These are phyloP conservation scores for Hericium alpestre DNA, from an alignment of 768 basidiomycete species.

Conservation along the genomic window DNA sequence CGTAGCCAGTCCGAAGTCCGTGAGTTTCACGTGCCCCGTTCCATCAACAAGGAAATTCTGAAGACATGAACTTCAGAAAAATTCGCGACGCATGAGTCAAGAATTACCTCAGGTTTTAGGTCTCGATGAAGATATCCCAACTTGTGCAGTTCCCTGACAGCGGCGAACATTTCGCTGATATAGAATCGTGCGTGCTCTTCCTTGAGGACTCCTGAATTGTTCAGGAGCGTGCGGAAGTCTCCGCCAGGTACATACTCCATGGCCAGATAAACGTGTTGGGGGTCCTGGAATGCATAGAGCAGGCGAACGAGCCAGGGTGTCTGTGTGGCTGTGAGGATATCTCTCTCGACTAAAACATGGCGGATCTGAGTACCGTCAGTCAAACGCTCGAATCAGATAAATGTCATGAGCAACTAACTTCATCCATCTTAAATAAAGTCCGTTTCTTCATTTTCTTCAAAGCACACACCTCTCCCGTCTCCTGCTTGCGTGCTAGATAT, in stretches of 20 bases:
- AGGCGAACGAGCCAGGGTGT: slow-evolving; percentile 94
- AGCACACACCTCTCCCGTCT: slow-evolving; percentile 93
- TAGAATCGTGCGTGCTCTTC: slow-evolving; percentile 97
- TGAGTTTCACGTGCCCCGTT: slow-evolving; percentile 92
- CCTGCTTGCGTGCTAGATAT: slow-evolving; percentile 88
- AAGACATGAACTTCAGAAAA: neutral
- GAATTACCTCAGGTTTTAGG: slow-evolving; percentile 84
- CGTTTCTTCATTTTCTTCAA: slow-evolving; percentile 96
- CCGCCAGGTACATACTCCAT: slow-evolving; percentile 99
- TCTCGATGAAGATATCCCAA: slow-evolving; percentile 98
- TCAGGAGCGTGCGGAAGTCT: slow-evolving; percentile 93
- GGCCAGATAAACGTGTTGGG: slow-evolving; percentile 83
- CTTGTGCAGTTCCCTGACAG: slow-evolving; percentile 89
- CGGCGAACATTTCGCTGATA: slow-evolving; percentile 95
- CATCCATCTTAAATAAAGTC: slow-evolving; percentile 96
- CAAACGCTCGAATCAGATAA: neutral
- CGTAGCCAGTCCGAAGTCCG: slow-evolving; percentile 95
- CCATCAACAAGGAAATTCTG: slow-evolving; percentile 96
- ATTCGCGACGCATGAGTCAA: neutral
- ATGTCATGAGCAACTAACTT: slow-evolving; percentile 37
- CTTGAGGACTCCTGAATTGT: slow-evolving; percentile 95
- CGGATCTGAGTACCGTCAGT: slow-evolving; percentile 50
- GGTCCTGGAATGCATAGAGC: slow-evolving; percentile 95
- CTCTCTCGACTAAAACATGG: slow-evolving; percentile 96
- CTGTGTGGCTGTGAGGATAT: slow-evolving; percentile 94